Evolutionary conservation across 805 yeast species (phyloP), one percentile per base, ranked within the genome.

Genomic region (Schwanniomyces vanrijiae): DNA sequence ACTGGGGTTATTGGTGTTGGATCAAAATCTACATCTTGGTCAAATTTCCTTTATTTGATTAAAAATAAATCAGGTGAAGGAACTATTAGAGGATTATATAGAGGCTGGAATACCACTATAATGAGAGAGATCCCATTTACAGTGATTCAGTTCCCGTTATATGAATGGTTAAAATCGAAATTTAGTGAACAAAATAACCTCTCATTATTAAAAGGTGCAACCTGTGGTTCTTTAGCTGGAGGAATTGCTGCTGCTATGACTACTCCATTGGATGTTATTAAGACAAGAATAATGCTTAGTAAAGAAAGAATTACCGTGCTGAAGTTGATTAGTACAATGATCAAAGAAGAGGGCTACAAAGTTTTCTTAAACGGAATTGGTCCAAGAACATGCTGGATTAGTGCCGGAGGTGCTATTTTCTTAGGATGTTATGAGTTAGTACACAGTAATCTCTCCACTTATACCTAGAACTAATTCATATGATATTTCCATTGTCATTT

Each of bases 331-430:
- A 66, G 60, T 28, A 73, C 69, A 9, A 76, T 91, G 42, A 65
- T 76, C n/a, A 62, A 60, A 18, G 90, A 87, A 46, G 97, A 90
- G 62, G 97, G 97, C 0, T 68, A 73, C 35, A 55, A 62, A 6
- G 90, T 86, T 0, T 90, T 94, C 54, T 79, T 82, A 61, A 79
- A 79, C 42, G 99, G 99, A 11, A 77, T 92, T 22, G 97, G 96
- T 0, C 98, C 99, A 4, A 78, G 99, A 64, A 91, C 97, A 0
- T 76, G 88, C 81, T 94, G 99, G 99, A 92, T 94, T 47, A 85
- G 96, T 69, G 94, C 96, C 4, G 99, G 99, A 18, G 99, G 99
- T 24, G 97, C 98, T 14, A 90, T 95, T 14, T 94, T 95, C 71
- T 73, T 94, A 47, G 99, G 99, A 4, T 88, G 89, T 46, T 94